Conservation (phyloP, 2,329 filamentous ascomycete genomes). For the Aureobasidium sp. region DNA sequence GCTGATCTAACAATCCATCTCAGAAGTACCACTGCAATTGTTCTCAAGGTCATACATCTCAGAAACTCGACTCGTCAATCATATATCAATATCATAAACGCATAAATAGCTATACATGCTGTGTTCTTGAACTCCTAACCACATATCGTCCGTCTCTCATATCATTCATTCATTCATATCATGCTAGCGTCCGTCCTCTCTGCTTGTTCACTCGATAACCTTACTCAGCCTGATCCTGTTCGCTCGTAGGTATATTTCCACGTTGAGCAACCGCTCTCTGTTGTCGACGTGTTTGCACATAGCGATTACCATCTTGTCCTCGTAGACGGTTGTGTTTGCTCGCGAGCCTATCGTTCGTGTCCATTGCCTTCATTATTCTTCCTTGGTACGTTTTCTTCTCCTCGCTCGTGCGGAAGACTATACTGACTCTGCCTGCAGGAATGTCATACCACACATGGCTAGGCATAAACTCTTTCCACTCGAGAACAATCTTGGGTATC, state of each 20-base stretch:
- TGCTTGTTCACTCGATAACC: not conserved
- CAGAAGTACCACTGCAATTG: no score
- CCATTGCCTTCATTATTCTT: not conserved
- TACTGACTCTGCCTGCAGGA: constrained; percentile 21
- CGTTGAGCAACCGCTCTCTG: not conserved
- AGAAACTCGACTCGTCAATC: not conserved
- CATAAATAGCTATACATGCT: not conserved
- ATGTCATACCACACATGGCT: constrained; percentile 20
- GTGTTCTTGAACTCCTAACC: not conserved
- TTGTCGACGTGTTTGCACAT: not conserved
- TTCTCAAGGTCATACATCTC: no score
- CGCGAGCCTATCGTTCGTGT: not conserved
- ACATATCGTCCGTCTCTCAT: not conserved
- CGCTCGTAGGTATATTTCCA: not conserved
- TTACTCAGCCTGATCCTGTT: not conserved
- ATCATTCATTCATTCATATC: not conserved
- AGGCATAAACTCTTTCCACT: constrained; percentile 18
- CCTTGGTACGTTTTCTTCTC: not conserved
- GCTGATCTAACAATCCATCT: no score
- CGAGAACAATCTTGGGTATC: constrained; percentile 21
- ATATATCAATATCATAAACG: not conserved
- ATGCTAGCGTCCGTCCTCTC: not conserved
- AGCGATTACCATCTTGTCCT: not conserved
- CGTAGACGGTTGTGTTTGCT: not conserved
- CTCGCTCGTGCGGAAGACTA: constrained; percentile 11